A percentile compares a stretch with the other conserved stretches of the same genome.
Conservation (phyloP, 2,329 filamentous ascomycete species). For the Pseudocercospora pini-densiflorae region DNA sequence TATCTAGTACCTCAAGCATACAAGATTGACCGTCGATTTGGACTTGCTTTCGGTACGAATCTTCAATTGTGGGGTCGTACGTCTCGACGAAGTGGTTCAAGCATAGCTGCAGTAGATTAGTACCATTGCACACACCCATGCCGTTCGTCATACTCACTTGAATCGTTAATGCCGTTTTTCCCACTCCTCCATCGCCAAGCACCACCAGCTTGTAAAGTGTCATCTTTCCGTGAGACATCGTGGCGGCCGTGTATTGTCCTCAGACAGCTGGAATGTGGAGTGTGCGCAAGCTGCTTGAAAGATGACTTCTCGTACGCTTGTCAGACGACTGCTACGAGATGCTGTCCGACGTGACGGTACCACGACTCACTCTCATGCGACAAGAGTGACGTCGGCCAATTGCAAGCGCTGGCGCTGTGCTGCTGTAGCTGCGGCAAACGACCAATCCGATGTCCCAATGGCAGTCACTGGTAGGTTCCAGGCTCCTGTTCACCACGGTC, state of each 20-base stretch:
- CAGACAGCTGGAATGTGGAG: constrained; percentile 11
- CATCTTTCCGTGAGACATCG: constrained; percentile 45
- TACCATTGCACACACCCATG: background rate
- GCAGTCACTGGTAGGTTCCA: constrained; percentile 13
- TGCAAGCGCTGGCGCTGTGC: constrained; percentile 14
- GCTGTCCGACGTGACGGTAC: constrained; percentile 16
- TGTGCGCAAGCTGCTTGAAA: constrained; percentile 21
- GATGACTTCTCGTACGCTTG: constrained; percentile 3
- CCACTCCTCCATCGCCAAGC: constrained; percentile 95
- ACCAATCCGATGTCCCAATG: constrained; percentile 21
- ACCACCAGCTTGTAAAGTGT: constrained; percentile 85
- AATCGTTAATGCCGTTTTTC: constrained; percentile 99
- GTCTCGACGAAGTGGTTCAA: constrained; percentile 99
- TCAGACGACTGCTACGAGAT: constrained; percentile 20
- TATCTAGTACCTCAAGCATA: constrained; percentile 97
- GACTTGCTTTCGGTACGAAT: constrained; percentile 71
- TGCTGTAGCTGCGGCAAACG: constrained; percentile 21
- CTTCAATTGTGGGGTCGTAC: constrained; percentile 71
- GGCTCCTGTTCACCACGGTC: constrained; percentile 5
- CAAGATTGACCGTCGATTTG: constrained; percentile 93
- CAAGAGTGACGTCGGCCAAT: constrained; percentile 20
- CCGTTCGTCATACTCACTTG: constrained; percentile 53
- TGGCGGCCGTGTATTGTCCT: constrained; percentile 16
- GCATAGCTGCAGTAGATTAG: constrained; percentile 68
- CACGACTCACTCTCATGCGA: constrained; percentile 16